These are phyloP conservation scores for Penicillium argentinense DNA, from an alignment of 495 filamentous ascomycete species.

Conservation along the genomic window DNA sequence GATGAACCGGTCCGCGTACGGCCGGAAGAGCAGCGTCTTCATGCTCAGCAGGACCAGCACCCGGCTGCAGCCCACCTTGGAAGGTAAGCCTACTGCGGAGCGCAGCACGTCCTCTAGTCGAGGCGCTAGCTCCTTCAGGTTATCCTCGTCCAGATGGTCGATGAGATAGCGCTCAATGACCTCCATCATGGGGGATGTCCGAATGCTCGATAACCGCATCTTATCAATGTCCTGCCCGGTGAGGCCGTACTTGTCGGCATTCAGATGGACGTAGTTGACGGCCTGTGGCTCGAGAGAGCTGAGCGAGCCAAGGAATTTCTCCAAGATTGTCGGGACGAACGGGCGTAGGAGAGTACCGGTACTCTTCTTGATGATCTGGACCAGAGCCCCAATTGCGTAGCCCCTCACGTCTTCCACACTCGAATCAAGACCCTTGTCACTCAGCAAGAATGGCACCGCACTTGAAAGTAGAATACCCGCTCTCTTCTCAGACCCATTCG, in stretches of 20 bases:
- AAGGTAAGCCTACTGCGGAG: slow-evolving; percentile 82
- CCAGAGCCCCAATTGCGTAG: slow-evolving; percentile 70
- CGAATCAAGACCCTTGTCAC: slow-evolving; percentile 85
- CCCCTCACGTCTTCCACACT: slow-evolving; percentile 78
- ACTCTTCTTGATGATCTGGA: slow-evolving; percentile 86
- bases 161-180: slow-evolving; percentile 83
- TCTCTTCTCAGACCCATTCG: slow-evolving; percentile 66
- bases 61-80: slow-evolving; percentile 85
- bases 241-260: slow-evolving; percentile 80
- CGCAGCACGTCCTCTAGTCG: slow-evolving; percentile 76
- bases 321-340: slow-evolving; percentile 78
- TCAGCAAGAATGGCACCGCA: slow-evolving; percentile 86
- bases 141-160: slow-evolving; percentile 74
- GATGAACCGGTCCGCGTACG: slow-evolving; percentile 76
- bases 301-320: slow-evolving; percentile 74
- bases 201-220: slow-evolving; percentile 72
- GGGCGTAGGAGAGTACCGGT: slow-evolving; percentile 67
- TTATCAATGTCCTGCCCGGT: slow-evolving; percentile 84
- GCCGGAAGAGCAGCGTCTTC: slow-evolving; percentile 66
- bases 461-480: slow-evolving; percentile 76
- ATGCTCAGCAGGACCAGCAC: slow-evolving; percentile 87
- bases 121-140: slow-evolving; percentile 71
- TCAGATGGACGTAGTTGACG: slow-evolving; percentile 89
- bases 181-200: slow-evolving; percentile 87
- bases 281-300: slow-evolving; percentile 83